phyloP scores from a whole-genome alignment of 2,329 filamentous ascomycete genomes.

The Beauveria scarabaeidicola region DNA sequence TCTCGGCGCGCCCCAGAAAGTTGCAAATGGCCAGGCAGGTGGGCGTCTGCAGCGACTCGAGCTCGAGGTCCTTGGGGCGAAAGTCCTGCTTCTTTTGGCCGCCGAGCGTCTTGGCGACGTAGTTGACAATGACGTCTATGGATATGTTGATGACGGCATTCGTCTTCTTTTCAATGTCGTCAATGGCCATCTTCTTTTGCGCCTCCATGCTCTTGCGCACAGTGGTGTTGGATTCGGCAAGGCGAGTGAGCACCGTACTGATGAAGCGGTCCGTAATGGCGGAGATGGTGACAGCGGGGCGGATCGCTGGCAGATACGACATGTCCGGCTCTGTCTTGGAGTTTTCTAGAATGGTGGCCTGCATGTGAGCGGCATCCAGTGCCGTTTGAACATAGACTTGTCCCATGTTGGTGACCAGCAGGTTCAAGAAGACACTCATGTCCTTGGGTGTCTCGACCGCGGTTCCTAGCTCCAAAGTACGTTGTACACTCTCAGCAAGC shows the following conservation, averaged over 20 bases:
- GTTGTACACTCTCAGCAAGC: conserved; percentile 88
- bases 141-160: conserved; percentile 49
- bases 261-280: conserved; percentile 92
- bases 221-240: conserved; percentile 83
- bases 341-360: conserved; percentile 67
- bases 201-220: conserved; percentile 86
- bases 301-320: conserved; percentile 68
- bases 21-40: conserved; percentile 75
- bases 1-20: conserved; percentile 65
- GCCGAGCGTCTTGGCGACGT: conserved; percentile 62
- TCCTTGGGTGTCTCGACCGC: conserved; percentile 89
- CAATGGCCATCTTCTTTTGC: conserved; percentile 62
- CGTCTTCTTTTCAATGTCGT: conserved; percentile 78
- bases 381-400: conserved; percentile 67
- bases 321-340: conserved; percentile 81
- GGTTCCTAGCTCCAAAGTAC: conserved; percentile 83
- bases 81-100: conserved; percentile 86
- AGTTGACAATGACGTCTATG: conserved; percentile 63
- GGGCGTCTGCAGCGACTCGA: conserved; percentile 74
- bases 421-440: conserved; percentile 72
- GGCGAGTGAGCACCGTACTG: conserved; percentile 77
- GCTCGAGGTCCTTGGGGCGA: conserved; percentile 71
- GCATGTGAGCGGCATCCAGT: conserved; percentile 62
- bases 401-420: conserved; percentile 81
- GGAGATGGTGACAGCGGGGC: conserved; percentile 77